Conservation (phyloP, 2,329 filamentous ascomycete species). For the Aspergillus terreus region DNA sequence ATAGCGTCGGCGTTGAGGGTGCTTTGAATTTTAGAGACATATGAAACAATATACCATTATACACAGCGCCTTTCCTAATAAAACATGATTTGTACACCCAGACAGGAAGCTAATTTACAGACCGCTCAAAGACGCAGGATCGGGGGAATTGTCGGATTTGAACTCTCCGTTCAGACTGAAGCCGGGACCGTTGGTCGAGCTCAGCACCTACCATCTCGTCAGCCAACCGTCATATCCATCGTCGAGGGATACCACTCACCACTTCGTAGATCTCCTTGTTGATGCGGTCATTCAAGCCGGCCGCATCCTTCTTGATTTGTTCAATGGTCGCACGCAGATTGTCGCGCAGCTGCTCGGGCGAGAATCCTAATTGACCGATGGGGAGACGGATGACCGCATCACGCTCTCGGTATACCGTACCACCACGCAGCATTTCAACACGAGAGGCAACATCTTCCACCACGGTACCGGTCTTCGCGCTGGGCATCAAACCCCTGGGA, state of each 20-base stretch:
- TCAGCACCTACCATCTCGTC: constrained; percentile 65
- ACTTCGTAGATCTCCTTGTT: constrained; percentile 71
- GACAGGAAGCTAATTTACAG: constrained; percentile 44
- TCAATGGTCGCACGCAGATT: constrained; percentile 78
- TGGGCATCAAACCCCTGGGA: constrained; percentile 90
- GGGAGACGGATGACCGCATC: constrained; percentile 80
- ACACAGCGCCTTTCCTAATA: constrained; percentile 39
- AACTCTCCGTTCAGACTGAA: constrained; percentile 82
- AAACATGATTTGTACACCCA: constrained; percentile 42
- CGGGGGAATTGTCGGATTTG: constrained; percentile 56
- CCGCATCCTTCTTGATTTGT: constrained; percentile 74
- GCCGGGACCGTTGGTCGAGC: constrained; percentile 81
- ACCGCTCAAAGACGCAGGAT: constrained; percentile 47
- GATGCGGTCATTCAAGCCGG: constrained; percentile 59
- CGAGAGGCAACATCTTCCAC: constrained; percentile 72
- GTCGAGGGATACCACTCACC: constrained; percentile 38
- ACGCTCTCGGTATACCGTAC: constrained; percentile 81
- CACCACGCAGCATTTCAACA: constrained; percentile 78
- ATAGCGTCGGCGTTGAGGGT: constrained; percentile 45
- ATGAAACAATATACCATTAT: constrained; percentile 37
- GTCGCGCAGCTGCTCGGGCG: constrained; percentile 76
- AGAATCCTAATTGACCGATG: constrained; percentile 86
- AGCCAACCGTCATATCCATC: constrained; percentile 3
- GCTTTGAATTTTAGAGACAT: constrained; percentile 15
- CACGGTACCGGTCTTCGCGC: constrained; percentile 79